Evolutionary conservation across 2,329 filamentous ascomycete species (phyloP), one percentile per base, ranked within the genome.

Genomic region (Arthrobotrys entomopaga): DNA sequence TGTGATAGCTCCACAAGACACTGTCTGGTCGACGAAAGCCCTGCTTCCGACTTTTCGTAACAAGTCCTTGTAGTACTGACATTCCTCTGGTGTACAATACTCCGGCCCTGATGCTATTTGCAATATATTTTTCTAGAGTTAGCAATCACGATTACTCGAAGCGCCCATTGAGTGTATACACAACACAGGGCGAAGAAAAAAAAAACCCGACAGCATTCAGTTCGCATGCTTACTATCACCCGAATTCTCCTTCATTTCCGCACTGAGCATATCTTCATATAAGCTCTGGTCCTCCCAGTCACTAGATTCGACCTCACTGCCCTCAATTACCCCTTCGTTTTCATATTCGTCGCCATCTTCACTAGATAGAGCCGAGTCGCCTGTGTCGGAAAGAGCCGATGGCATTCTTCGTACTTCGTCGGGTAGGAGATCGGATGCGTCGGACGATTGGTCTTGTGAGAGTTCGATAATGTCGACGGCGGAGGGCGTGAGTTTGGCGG

Each of bases 1-100:
- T 19, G 90, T 89, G 80, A 95, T 89, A 59, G 84, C 85, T 34
- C 89, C 88, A 61, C 85, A 85, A 76, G 88, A 87, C 58, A 96
- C 84, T 34, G 90, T 93, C 77, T 89, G 86, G 78, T 88, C 84
- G 79, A 91, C 88, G 81, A 97, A 96, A 74, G 89, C 86, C 74
- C 88, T 86, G 20, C 91, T 90, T n/a, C 93, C 93, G 75, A 93
- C 84, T 60, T 88, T 85, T 80, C 90, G 90, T 71, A 97, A 85
- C 76, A 90, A 86, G 78, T 89, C 86, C 77, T 91, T 88, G 80
- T 89, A 90, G 16, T 84, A 83, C 71, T 86, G 83, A 24, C 90
- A 88, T 82, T 96, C 90, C 76, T 91, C 87, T 10, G 88, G 84
- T 0, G 88, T 88, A 82, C 89, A 91, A 24, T 83, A 82, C 71